Percentiles rank a stretch among this genome's conserved stretches.
phyloP scores from a whole-genome alignment of 768 basidiomycete species.

The Mycena galericulata region DNA sequence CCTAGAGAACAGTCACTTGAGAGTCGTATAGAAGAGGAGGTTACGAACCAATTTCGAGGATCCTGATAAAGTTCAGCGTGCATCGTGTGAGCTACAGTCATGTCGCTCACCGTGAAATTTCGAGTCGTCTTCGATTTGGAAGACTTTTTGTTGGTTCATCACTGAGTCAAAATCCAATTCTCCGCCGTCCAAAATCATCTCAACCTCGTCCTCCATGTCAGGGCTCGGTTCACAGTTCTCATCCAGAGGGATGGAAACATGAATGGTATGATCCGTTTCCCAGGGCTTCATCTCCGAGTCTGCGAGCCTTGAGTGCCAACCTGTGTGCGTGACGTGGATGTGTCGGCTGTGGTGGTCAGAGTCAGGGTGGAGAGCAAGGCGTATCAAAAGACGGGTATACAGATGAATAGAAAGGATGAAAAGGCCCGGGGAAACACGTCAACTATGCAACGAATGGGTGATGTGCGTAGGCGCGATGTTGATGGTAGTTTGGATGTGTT shows the following conservation, averaged over 20 bases:
- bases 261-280: not conserved
- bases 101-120: not conserved
- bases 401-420: too few relatives aligned
- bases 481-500: too few relatives aligned
- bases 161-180: not conserved
- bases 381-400: too few relatives aligned
- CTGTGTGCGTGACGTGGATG: too few relatives aligned
- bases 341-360: too few relatives aligned
- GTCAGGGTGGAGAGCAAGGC: too few relatives aligned
- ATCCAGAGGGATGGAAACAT: not conserved
- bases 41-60: not conserved
- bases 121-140: too few relatives aligned
- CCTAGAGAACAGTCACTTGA: not conserved
- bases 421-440: too few relatives aligned
- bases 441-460: too few relatives aligned
- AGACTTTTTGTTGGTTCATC: not conserved
- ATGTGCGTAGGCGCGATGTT: too few relatives aligned
- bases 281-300: not conserved
- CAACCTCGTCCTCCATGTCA: not conserved
- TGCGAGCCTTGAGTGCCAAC: too few relatives aligned
- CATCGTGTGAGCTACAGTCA: not conserved
- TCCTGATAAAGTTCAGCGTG: not conserved
- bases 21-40: not conserved
- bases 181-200: not conserved
- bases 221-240: not conserved